phyloP scores from a whole-genome alignment of 139 green algal species.

The Picochlorum sp. region DNA sequence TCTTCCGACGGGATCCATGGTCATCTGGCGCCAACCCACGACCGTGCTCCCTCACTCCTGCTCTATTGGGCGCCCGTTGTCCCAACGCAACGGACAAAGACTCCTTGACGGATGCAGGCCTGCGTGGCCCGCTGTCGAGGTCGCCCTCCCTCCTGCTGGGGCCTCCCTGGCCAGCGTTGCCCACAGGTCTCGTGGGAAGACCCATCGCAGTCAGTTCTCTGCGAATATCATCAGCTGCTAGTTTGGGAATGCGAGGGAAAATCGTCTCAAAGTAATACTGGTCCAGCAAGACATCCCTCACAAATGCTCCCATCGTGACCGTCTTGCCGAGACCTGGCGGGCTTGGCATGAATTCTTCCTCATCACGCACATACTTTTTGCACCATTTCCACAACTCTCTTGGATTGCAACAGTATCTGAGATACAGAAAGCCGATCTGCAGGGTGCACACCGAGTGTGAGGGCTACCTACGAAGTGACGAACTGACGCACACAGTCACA shows the following conservation, averaged over 20 bases:
- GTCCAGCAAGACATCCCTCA: constrained; percentile 80
- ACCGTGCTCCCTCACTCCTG: constrained; percentile 55
- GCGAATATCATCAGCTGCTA: constrained; percentile 64
- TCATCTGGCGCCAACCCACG: constrained; percentile 26
- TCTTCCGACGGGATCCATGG: constrained; percentile 4
- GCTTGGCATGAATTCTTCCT: constrained; percentile 67
- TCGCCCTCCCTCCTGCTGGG: constrained; percentile 65
- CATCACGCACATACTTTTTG: constrained; percentile 69
- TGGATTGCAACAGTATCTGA: constrained; percentile 83
- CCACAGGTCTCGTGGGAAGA: constrained; percentile 60
- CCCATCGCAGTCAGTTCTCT: constrained; percentile 47
- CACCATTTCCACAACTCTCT: constrained; percentile 80
- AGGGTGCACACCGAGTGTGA: not conserved
- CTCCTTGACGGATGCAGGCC: constrained; percentile 86
- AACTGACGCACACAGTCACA: constrained; percentile 5
- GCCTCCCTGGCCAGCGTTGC: constrained; percentile 71
- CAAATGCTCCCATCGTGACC: constrained; percentile 78
- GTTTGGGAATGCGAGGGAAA: constrained; percentile 89
- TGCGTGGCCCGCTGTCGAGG: constrained; percentile 32
- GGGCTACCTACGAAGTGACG: not conserved
- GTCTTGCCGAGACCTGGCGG: constrained; percentile 32
- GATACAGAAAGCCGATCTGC: constrained; percentile 88
- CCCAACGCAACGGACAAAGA: constrained; percentile 85
- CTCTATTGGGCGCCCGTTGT: constrained; percentile 82
- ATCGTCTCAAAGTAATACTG: constrained; percentile 99